These are phyloP conservation scores for Leucaena leucocephala DNA, from an alignment of 306 rosid genomes.

Conservation along the genomic window DNA sequence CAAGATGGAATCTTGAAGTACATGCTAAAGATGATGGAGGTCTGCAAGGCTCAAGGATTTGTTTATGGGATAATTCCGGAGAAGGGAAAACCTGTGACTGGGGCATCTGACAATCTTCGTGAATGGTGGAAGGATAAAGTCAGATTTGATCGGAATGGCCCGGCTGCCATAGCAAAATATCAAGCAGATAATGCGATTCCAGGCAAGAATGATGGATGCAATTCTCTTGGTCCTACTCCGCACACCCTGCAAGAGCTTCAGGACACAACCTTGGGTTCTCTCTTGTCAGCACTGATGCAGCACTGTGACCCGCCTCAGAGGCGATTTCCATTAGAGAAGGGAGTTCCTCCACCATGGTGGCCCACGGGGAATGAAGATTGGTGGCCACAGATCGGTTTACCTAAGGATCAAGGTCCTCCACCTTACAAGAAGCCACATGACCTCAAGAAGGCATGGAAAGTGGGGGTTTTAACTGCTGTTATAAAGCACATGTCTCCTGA, in stretches of 20 bases:
- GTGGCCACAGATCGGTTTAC: constrained; percentile 73
- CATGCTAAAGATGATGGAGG: too few species aligned
- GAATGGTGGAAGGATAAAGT: constrained; percentile 50
- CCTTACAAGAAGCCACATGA: too few species aligned
- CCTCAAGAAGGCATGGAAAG: constrained; percentile 51
- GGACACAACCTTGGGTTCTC: constrained; percentile 80
- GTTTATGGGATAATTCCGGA: too few species aligned
- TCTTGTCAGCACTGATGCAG: constrained; percentile 53
- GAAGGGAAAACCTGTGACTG: too few species aligned
- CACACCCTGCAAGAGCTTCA: constrained; percentile 76
- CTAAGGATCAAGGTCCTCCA: constrained; percentile 73
- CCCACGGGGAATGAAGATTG: constrained; percentile 53
- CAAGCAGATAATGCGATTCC: constrained; percentile 66
- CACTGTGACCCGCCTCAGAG: too few species aligned
- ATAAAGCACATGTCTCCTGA: constrained; percentile 79
- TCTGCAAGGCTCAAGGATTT: too few species aligned
- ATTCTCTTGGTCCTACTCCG: constrained; percentile 23
- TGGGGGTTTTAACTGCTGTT: constrained; percentile 74
- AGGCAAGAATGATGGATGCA: constrained; percentile 64
- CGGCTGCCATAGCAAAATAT: constrained; percentile 76
- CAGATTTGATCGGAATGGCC: constrained; percentile 78
- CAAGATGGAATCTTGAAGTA: too few species aligned
- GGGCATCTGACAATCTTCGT: too few species aligned
- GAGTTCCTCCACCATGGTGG: too few species aligned
- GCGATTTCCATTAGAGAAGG: too few species aligned